Evolutionary conservation across 306 rosid genomes (phyloP).

Genomic region (Geum urbanum): DNA sequence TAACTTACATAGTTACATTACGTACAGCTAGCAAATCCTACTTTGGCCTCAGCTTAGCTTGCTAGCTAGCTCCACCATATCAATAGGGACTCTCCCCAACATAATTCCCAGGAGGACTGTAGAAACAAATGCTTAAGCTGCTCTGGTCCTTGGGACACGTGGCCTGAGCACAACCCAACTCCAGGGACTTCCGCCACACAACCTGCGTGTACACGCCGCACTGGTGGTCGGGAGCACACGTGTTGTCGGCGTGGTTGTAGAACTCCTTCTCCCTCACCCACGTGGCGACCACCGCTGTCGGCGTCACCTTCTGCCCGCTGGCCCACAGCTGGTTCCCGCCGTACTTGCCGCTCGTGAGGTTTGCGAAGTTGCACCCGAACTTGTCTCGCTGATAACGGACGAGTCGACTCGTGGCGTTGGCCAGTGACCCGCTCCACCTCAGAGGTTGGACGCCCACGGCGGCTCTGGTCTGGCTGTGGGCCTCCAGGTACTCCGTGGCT

Average conservation of each 20-base stretch:
- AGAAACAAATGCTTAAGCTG: conserved; percentile 63
- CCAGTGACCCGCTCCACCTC: conserved; percentile 59
- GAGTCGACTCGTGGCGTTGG: conserved; percentile 46
- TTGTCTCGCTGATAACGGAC: conserved; percentile 67
- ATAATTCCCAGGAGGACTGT: conserved; percentile 69
- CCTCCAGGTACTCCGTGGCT: conserved; percentile 51
- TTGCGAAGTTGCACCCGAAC: conserved; percentile 59
- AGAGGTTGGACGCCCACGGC: conserved; percentile 66
- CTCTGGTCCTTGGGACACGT: conserved; percentile 46
- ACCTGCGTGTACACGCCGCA: conserved; percentile 87
- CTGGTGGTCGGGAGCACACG: conserved; percentile 44
- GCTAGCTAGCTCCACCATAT: background rate
- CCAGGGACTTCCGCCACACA: conserved; percentile 65
- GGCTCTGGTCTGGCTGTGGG: conserved; percentile 76
- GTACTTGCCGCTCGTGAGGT: conserved; percentile 47
- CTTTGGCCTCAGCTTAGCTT: no score
- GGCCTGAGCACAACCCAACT: conserved; percentile 65
- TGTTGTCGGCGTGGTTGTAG: conserved; percentile 51
- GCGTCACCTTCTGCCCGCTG: conserved; percentile 32
- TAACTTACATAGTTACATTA: background rate
- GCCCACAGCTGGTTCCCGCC: conserved; percentile 79
- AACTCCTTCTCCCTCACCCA: conserved; percentile 74
- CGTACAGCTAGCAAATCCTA: no score
- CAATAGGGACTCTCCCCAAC: conserved; percentile 69
- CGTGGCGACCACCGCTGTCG: conserved; percentile 53